Percentiles rank a stretch among this genome's conserved stretches.
These are phyloP conservation scores for Coemansia reversa DNA, from an alignment of 192 early-diverging fungal genomes.

Conservation along the genomic window DNA sequence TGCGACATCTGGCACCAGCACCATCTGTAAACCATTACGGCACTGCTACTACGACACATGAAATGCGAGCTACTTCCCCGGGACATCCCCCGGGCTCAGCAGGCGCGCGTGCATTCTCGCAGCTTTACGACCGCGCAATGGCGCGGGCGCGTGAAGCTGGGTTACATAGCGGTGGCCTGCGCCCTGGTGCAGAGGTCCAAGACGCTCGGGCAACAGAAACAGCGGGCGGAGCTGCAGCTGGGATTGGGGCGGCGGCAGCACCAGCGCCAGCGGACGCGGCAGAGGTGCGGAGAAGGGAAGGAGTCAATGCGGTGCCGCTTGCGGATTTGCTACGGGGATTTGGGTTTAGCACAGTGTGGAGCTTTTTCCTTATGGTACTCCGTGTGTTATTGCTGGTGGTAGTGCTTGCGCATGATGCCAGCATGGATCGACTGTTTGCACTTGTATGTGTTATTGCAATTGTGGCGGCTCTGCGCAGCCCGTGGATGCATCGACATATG, in stretches of 20 bases:
- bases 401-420: slow-evolving; percentile 41
- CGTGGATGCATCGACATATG: slow-evolving; percentile 24
- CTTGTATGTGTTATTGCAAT: slow-evolving; percentile 12
- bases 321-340: slow-evolving; percentile 24
- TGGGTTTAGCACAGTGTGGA: slow-evolving; percentile 35
- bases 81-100: too few species aligned
- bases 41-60: too few species aligned
- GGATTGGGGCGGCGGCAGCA: not conserved
- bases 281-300: not conserved
- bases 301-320: slow-evolving; percentile 12
- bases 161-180: not conserved
- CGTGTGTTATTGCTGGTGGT: slow-evolving; percentile 36
- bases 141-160: slow-evolving; percentile 1
- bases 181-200: not conserved
- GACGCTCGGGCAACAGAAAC: too few species aligned
- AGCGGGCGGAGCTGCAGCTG: too few species aligned
- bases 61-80: too few species aligned
- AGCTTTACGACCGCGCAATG: not conserved
- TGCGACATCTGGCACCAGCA: too few species aligned
- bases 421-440: slow-evolving; percentile 29
- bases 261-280: not conserved
- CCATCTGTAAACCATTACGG: too few species aligned
- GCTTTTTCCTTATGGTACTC: slow-evolving; percentile 30
- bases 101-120: too few species aligned
- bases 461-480: slow-evolving; percentile 21